These are phyloP conservation scores for Paramecium biaurelia DNA, from an alignment of 73 alveolate genomes.

Conservation along the genomic window DNA sequence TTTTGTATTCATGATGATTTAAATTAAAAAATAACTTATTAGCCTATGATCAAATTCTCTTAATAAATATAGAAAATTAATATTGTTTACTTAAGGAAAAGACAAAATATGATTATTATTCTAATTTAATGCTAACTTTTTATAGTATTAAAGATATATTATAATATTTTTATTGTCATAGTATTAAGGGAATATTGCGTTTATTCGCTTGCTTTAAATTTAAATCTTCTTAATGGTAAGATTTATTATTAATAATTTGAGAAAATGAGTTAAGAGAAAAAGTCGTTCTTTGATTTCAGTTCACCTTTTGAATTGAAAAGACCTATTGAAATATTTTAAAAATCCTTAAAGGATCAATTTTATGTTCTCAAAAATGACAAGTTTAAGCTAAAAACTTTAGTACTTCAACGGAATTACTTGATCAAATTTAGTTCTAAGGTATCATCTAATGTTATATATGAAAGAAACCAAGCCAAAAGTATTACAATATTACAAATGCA, in stretches of 20 bases:
- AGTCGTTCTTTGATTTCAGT: not conserved
- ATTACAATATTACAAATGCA: not conserved
- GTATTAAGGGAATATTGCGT: not conserved
- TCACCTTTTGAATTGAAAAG: not conserved
- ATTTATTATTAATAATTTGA: not conserved
- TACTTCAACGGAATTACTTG: not conserved
- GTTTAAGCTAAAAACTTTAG: not conserved
- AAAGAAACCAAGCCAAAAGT: not conserved
- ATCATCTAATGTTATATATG: not conserved
- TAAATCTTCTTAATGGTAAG: not conserved
- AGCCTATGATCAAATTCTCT: not conserved
- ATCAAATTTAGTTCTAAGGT: conserved; percentile 1
- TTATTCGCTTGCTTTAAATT: conserved; percentile 7
- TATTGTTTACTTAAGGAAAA: too few species aligned
- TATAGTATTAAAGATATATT: not conserved
- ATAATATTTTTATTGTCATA: not conserved
- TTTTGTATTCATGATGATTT: not conserved
- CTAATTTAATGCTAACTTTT: not conserved
- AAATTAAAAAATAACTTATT: not conserved
- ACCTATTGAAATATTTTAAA: not conserved
- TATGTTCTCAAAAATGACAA: not conserved
- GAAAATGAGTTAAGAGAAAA: not conserved
- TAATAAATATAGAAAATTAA: not conserved
- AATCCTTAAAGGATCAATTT: not conserved
- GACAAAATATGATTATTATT: not conserved